A percentile compares a stretch with the other conserved stretches of the same genome.
phyloP scores from a whole-genome alignment of 2,329 filamentous ascomycete species.

The Apiospora kogelbergensis region DNA sequence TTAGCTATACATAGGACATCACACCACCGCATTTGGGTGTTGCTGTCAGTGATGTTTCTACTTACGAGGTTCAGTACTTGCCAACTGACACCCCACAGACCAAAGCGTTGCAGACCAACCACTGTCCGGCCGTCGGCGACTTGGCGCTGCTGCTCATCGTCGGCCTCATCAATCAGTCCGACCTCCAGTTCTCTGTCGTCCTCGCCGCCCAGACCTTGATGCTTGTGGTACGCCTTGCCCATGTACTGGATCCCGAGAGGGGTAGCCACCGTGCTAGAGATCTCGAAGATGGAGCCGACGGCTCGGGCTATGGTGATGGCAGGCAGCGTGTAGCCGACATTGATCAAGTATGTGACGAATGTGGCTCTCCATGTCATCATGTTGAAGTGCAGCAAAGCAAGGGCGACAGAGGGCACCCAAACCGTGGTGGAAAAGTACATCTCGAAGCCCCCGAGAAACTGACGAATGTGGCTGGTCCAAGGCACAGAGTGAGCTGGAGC shows the following conservation, averaged over 20 bases:
- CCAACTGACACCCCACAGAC: conserved; percentile 42
- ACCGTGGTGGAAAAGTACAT: conserved; percentile 32
- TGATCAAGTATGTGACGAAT: conserved; percentile 56
- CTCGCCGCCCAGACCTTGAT: conserved; percentile 19
- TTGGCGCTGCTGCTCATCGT: background rate
- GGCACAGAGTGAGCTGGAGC: conserved; percentile 3
- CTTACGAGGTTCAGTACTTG: conserved; percentile 40
- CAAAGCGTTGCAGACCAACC: conserved; percentile 36
- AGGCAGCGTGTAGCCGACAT: conserved; percentile 46
- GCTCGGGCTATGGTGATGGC: conserved; percentile 47
- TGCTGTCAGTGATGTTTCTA: background rate
- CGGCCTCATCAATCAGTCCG: conserved; percentile 13
- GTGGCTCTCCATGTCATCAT: conserved; percentile 54
- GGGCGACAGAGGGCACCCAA: conserved; percentile 46
- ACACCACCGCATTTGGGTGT: no score
- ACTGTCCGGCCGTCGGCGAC: conserved; percentile 23
- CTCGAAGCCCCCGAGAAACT: conserved; percentile 31
- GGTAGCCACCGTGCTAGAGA: conserved; percentile 39
- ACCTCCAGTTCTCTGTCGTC: conserved; percentile 23
- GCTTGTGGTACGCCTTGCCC: conserved; percentile 26
- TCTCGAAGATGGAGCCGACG: conserved; percentile 49
- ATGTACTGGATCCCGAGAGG: conserved; percentile 45
- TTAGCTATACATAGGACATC: background rate
- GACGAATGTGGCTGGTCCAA: conserved; percentile 12
- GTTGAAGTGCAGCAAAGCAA: conserved; percentile 53